These are phyloP conservation scores for Podila epigama DNA, from an alignment of 192 early-diverging fungal species.

Conservation along the genomic window DNA sequence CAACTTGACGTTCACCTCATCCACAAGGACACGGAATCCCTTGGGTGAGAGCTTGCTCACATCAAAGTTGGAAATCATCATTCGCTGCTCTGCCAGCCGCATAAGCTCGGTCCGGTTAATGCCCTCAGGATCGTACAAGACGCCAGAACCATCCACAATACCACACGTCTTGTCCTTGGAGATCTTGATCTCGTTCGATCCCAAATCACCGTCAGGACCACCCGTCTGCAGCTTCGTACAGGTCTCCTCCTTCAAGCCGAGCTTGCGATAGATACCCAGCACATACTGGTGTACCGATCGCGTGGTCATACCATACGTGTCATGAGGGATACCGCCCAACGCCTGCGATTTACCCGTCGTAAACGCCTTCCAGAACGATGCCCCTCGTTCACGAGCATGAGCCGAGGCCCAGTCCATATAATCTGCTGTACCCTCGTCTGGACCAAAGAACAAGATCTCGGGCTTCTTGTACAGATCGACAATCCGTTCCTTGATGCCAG, in stretches of 20 bases:
- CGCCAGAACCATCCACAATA: slow-evolving; percentile 95
- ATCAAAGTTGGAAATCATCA: slow-evolving; percentile 94
- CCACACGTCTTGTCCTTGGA: slow-evolving; percentile 94
- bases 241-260: slow-evolving; percentile 82
- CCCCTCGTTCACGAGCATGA: slow-evolving; percentile 89
- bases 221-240: slow-evolving; percentile 96
- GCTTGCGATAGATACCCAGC: slow-evolving; percentile 90
- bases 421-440: slow-evolving; percentile 85
- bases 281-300: slow-evolving; percentile 99
- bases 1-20: slow-evolving; percentile 88
- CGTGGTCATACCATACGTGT: slow-evolving; percentile 98
- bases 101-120: slow-evolving; percentile 87
- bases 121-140: slow-evolving; percentile 91
- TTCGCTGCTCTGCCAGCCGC: slow-evolving; percentile 80
- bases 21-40: slow-evolving; percentile 94
- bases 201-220: slow-evolving; percentile 97
- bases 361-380: slow-evolving; percentile 99
- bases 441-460: slow-evolving; percentile 89
- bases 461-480: slow-evolving; percentile 88
- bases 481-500: slow-evolving; percentile 97
- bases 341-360: slow-evolving; percentile 97
- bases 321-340: slow-evolving; percentile 97
- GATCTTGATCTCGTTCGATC: slow-evolving; percentile 99
- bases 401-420: slow-evolving; percentile 99
- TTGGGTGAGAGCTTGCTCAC: slow-evolving; percentile 74